These are phyloP conservation scores for Phlyctochytrium bullatum DNA, from an alignment of 192 early-diverging fungal genomes.

Conservation along the genomic window DNA sequence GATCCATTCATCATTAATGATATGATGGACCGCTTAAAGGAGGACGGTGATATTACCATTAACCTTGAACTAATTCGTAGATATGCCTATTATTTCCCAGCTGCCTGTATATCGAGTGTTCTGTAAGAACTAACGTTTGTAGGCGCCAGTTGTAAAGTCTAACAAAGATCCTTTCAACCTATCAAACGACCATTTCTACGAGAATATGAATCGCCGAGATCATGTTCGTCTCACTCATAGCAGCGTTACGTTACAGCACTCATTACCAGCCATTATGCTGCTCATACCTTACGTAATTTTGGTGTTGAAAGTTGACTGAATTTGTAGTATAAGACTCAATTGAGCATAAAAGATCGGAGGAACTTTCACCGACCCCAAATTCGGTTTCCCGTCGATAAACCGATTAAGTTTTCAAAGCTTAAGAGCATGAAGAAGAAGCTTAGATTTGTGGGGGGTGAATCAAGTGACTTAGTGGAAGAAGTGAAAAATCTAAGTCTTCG, in stretches of 20 bases:
- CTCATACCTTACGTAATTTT: constrained; percentile 67
- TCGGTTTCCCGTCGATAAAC: constrained; percentile 56
- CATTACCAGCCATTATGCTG: constrained; percentile 80
- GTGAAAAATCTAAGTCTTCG: constrained; percentile 87
- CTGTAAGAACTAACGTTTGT: not conserved
- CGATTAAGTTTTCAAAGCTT: constrained; percentile 73
- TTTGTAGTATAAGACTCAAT: constrained; percentile 78
- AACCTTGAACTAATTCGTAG: not conserved
- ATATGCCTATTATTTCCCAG: too few species aligned
- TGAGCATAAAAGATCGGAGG: constrained; percentile 76
- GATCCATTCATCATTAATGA: constrained; percentile 72
- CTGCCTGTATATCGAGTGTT: not conserved
- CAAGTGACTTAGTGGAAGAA: constrained; percentile 62
- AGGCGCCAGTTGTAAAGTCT: not conserved
- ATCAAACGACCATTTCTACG: constrained; percentile 86
- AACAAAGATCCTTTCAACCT: constrained; percentile 63
- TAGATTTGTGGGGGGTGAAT: constrained; percentile 43
- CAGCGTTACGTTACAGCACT: constrained; percentile 78
- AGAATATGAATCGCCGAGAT: constrained; percentile 63
- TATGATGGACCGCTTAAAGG: constrained; percentile 44
- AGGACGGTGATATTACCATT: constrained; percentile 39
- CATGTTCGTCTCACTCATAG: constrained; percentile 87
- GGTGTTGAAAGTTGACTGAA: not conserved
- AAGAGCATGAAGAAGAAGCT: constrained; percentile 72
- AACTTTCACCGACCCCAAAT: constrained; percentile 86